A percentile compares a stretch with the other conserved stretches of the same genome.
These are phyloP conservation scores for Neocallimastix lanati DNA, from an alignment of 192 early-diverging fungal species.

Conservation along the genomic window DNA sequence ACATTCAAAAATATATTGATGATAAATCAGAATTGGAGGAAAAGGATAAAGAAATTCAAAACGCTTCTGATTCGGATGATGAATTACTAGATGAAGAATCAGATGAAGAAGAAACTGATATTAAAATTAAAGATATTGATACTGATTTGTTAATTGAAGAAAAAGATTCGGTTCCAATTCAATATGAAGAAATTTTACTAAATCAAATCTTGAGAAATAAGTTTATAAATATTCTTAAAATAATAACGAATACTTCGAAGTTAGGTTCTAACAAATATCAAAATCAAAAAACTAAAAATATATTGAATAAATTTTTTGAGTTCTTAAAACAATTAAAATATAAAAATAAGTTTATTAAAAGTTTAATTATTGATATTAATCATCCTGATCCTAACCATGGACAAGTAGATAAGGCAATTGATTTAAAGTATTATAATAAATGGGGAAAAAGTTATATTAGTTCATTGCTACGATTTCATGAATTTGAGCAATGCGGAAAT, in stretches of 20 bases:
- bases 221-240: neutral
- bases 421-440: neutral
- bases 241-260: neutral
- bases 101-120: neutral
- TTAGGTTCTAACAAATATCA: neutral
- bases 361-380: neutral
- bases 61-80: neutral
- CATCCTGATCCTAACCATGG: neutral
- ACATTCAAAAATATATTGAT: neutral
- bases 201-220: neutral
- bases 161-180: neutral
- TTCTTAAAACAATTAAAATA: neutral
- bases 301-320: neutral
- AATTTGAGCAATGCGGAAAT: neutral
- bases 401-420: neutral
- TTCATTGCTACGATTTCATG: neutral
- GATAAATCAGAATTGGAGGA: neutral
- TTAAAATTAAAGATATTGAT: neutral
- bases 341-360: neutral
- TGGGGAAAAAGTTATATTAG: neutral
- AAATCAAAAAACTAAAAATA: neutral
- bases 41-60: neutral
- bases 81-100: neutral
- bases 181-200: neutral
- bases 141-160: neutral